Evolutionary conservation across 768 basidiomycete species (phyloP), one percentile per base, ranked within the genome.

Genomic region (Lactifluus rugatus): DNA sequence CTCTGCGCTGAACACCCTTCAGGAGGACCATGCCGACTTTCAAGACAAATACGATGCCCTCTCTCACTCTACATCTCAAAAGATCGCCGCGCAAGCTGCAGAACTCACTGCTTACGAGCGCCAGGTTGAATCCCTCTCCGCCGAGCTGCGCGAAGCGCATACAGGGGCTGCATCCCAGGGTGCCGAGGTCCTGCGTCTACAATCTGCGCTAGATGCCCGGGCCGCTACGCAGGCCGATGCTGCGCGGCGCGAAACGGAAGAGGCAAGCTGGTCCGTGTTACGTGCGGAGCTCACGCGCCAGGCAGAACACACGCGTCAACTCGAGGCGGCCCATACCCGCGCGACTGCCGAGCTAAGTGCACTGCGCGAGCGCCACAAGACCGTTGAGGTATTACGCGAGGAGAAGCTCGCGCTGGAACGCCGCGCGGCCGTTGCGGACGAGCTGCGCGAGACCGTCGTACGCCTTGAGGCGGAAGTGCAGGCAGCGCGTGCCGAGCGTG

Each of bases 241-340:
- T 48, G 54, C 64, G 3, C 72, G 54, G 13, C 65, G 48, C n/a
- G 65, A 64, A 13, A 71, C 66, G 10, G 76, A 82, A 25, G 79
- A 79, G 39, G 80, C 81, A 57, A 78, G 76, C 54, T 85, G 84
- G 82, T 68, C 66, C 0, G 71, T 90, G 14, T 77, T 91, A 1
- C 73, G 82, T 7, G 83, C 84, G 11, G 87, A 90, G 58, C 72
- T 91, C 2, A 78, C 81, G 46, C 79, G 82, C 1, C 87, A 88
- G 61, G 78, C 83, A 0, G 69, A 72, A 1, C 81, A 90, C 63
- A 70, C 85, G 47, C 79, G 80, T 0, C 74, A 72, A 0, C 72
- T 90, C 0, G 87, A 91, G 66, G 65, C 72, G 6, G 73, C 74
- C 2, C 89, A 89, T 60, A 70, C 77, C 1, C 78, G 75, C 59